A percentile compares a stretch with the other conserved stretches of the same genome.
Evolutionary conservation across 306 rosid genomes (phyloP).

Genomic region (Lathyrus oleraceus): DNA sequence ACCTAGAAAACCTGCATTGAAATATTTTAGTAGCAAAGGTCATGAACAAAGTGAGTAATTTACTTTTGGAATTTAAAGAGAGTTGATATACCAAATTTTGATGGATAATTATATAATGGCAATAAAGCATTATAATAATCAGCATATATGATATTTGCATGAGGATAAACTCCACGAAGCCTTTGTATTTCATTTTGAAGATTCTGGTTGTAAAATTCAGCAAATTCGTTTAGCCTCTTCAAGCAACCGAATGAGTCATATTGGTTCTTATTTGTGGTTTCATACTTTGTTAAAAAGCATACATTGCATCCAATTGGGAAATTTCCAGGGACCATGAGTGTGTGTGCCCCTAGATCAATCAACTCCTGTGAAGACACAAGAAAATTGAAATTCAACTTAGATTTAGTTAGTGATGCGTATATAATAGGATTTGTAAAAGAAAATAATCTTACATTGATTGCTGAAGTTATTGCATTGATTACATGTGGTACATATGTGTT

Average conservation of each 20-base stretch:
- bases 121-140: constrained; percentile 50
- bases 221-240: constrained; percentile 46
- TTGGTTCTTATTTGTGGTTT: constrained; percentile 29
- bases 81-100: constrained; percentile 37
- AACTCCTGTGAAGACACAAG: constrained; percentile 39
- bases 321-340: constrained; percentile 54
- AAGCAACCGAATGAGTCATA: constrained; percentile 50
- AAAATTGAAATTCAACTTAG: background rate
- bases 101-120: constrained; percentile 34
- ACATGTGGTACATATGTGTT: constrained; percentile 42
- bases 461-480: constrained; percentile 38
- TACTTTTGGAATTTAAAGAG: background rate
- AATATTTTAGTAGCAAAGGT: too few relatives aligned
- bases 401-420: background rate
- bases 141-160: constrained; percentile 42
- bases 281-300: constrained; percentile 32
- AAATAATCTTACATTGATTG: constrained; percentile 36
- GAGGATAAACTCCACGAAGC: constrained; percentile 38
- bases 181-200: constrained; percentile 39
- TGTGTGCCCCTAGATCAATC: constrained; percentile 49
- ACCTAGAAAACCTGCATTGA: constrained; percentile 7
- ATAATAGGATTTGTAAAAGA: background rate
- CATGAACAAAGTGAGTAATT: background rate
- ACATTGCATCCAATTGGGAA: constrained; percentile 45
- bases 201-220: constrained; percentile 41